Evolutionary conservation across 352 stramenopile species (phyloP).

Genomic region (Globisporangium paroecandrum): DNA sequence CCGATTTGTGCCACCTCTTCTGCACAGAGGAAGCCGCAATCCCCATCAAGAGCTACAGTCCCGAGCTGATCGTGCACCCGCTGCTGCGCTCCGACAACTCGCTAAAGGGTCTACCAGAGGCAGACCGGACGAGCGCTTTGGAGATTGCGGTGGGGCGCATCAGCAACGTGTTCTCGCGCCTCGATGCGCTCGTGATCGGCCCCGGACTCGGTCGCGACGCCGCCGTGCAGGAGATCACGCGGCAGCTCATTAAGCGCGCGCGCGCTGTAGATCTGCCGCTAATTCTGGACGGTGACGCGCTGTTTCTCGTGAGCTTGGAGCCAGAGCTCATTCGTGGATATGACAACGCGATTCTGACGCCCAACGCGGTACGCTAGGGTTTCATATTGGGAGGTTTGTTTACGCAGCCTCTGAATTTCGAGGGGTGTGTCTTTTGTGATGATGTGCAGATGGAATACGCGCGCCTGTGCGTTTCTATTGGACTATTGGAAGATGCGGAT

Average conservation of each 20-base stretch:
- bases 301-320: conserved; percentile 88
- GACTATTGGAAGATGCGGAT: conserved; percentile 45
- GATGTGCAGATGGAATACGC: conserved; percentile 72
- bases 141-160: conserved; percentile 44
- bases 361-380: conserved; percentile 73
- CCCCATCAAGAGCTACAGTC: conserved; percentile 97
- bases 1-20: conserved; percentile 95
- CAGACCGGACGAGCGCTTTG: conserved; percentile 23
- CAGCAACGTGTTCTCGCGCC: conserved; percentile 48
- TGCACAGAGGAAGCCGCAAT: conserved; percentile 92
- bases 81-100: conserved; percentile 61
- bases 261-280: conserved; percentile 73
- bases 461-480: conserved; percentile 51
- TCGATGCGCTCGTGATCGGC: conserved; percentile 87
- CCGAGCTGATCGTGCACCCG: conserved; percentile 94
- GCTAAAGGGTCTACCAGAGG: not conserved
- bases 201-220: conserved; percentile 91
- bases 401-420: too few relatives aligned
- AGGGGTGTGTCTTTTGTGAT: not conserved
- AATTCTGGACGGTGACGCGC: conserved; percentile 94
- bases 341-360: conserved; percentile 88
- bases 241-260: conserved; percentile 69
- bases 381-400: not conserved
- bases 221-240: conserved; percentile 78
- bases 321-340: conserved; percentile 63